Evolutionary conservation across 2,329 filamentous ascomycete species (phyloP), one percentile per base, ranked within the genome.

Genomic region (Allantophomopsis lycopodina): DNA sequence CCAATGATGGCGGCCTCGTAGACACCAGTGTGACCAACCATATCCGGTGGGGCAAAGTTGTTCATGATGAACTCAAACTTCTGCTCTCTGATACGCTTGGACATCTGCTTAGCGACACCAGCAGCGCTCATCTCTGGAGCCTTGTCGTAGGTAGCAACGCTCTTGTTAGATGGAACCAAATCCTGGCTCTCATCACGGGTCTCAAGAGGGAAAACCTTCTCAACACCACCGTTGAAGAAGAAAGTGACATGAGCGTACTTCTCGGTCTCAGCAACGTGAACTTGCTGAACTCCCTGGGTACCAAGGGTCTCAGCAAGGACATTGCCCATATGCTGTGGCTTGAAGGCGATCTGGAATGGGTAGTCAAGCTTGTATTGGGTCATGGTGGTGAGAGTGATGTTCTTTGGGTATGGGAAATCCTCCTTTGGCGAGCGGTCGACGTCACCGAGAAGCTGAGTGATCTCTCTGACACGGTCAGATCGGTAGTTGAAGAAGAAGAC

Each of bases 401-500:
- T 79, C 67, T 93, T 86, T 52, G 91, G 91, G 69, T 88, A 96
- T 36, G 83, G 72, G 71, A 96, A 94, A 62, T 95, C 85, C 49
- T 88, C 84, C 50, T 76, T 75, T 41, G 88, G 87, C 17, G 86
- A 94, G 55, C 86, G 84, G 68, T 98, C 91, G 57, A 89, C 79
- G 60, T 83, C 83, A 51, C 91, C 91, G 40, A 98, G 69, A 35
- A 98, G 73, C 66, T 96, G 91, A 37, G 87, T 94, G 60, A 98
- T 83, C 63, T 98, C 91, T 52, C 91, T 84, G 39, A 89, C 89
- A 60, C 91, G 88, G 61, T 98, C 91, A 42, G 91, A 96, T 56
- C 91, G 86, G 73, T 98, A 98, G 78, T 98, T 98, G 83, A 98
- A 98, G 77, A 96, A 96, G 76, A 96, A 96, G 54, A 96, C 74